A percentile compares a stretch with the other conserved stretches of the same genome.
These are phyloP conservation scores for Funneliformis mosseae DNA, from an alignment of 192 early-diverging fungal genomes.

Conservation along the genomic window DNA sequence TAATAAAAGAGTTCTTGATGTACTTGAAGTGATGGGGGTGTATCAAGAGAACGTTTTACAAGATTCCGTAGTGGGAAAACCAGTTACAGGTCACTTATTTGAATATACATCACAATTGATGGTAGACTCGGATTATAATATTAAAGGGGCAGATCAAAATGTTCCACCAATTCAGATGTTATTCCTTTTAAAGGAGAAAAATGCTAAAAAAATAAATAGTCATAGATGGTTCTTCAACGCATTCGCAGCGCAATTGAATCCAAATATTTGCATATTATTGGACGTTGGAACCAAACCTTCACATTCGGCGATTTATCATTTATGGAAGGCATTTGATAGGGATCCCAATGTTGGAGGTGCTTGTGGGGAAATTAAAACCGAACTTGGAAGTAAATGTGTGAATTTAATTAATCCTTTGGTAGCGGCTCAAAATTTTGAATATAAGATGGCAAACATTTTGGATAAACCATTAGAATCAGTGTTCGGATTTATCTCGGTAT, in stretches of 20 bases:
- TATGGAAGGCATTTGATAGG: constrained; percentile 64
- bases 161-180: constrained; percentile 73
- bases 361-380: constrained; percentile 58
- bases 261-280: constrained; percentile 61
- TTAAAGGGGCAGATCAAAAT: constrained; percentile 62
- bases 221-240: constrained; percentile 75
- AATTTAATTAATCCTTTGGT: constrained; percentile 56
- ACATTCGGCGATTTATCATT: constrained; percentile 59
- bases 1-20: constrained; percentile 62
- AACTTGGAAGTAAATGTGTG: constrained; percentile 47
- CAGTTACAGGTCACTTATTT: constrained; percentile 67
- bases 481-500: constrained; percentile 84
- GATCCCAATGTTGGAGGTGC: constrained; percentile 60
- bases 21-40: constrained; percentile 75
- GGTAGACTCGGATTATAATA: constrained; percentile 73
- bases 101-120: constrained; percentile 77
- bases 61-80: constrained; percentile 60
- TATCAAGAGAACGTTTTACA: constrained; percentile 78
- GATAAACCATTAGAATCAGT: constrained; percentile 75
- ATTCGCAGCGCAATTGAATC: constrained; percentile 56
- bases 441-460: constrained; percentile 70
- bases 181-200: constrained; percentile 90
- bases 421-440: constrained; percentile 69
- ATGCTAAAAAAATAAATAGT: constrained; percentile 86
- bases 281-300: constrained; percentile 66